Evolutionary conservation across 2,329 filamentous ascomycete species (phyloP), one percentile per base, ranked within the genome.

Genomic region (Verticillium klebahnii): DNA sequence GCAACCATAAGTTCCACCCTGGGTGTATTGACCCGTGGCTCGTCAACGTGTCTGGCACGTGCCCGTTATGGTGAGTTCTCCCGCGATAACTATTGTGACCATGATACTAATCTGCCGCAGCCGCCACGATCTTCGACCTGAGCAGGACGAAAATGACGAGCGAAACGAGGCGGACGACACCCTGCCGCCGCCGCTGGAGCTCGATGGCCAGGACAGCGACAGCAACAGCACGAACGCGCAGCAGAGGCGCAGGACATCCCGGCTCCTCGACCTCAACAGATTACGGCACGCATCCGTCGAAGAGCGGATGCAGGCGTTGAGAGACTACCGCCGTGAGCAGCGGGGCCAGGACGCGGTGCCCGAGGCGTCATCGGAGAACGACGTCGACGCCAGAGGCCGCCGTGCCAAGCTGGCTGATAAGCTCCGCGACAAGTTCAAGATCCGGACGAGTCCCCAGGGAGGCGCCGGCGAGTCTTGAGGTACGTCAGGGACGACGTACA

Each of bases 11-110:
- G 65, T 90, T 86, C 68, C 88, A 90, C 67, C 87, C 88, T 1
- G 78, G 79, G 56, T 90, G 88, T 67, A 82, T 90, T 61, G 88
- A 90, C 67, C 88, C 87, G 4, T 90, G 88, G 88, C 76, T 90
- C 54, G 77, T 90, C 63, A 88, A 90, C 61, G 83, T 90, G 12
- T 89, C 87, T 12, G 87, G 88, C 63, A 90, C 87, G 34, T 90
- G 87, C 72, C 87, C 87, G 19, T 72, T 90, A 62, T 90, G 87
- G 87, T 89, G 78, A 78, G 85, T 77, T 57, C 29, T 57, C 66
- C 63, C 25, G 50, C n/a, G 2, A 7, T 58, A 50, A 37, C 12
- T n/a, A 3, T 37, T 52, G 6, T 37, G 8, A 23, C 14, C 6
- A 5, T 9, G 12, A 54, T 60, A 58, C 68, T 71, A 64, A 73